Base-by-base conservation (phyloP, 192 early-diverging fungal genomes). In the Entomortierella parvispora region DNA sequence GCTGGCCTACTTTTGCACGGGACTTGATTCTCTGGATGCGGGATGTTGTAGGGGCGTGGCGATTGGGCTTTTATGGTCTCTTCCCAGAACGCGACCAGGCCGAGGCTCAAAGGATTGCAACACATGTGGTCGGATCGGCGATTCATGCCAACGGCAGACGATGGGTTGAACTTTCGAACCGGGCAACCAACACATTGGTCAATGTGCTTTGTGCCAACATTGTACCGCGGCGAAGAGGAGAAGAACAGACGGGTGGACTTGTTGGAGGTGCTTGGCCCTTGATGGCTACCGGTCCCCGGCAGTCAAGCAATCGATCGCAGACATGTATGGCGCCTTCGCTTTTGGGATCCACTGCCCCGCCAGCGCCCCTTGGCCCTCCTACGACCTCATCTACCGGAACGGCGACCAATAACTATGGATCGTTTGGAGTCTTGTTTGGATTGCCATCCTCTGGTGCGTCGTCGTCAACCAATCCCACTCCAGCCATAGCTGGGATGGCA, bases 21-120 rank as follows among this genome's bases (percentile, higher is more conserved):
- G 79, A 80, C 45, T 23, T 80, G 47, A 53, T 72, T 43, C 68
- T 80, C 20, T 80, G 79, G 79, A 80, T 80, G 49, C 59, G 79
- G 15, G 79, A 80, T 54, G 70, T 80, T 3, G 66, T 80, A 28
- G 68, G 79, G 11, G 64, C 69, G 14, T 80, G 79, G 79, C 65
- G 79, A 47, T 62, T 71, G 29, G 62, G 65, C 5, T 80, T 80
- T 50, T 80, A 71, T 61, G 64, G 69, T 15, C 28, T 80, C 17
- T 62, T 72, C 23, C 65, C 44, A 37, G 79, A 80, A 17, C 65
- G 65, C 6, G 79, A 80, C 25, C 69, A 72, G 51, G 60, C 65
- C 14, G 70, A 72, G 42, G 79, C 79, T 5, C 69, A 72, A 18
- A 44, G 79, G 53, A 68, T 80, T 17, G 79, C 79, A 8, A 68